Evolutionary conservation across 768 basidiomycete species (phyloP), one percentile per base, ranked within the genome.

Genomic region (Tulasnella sp.): DNA sequence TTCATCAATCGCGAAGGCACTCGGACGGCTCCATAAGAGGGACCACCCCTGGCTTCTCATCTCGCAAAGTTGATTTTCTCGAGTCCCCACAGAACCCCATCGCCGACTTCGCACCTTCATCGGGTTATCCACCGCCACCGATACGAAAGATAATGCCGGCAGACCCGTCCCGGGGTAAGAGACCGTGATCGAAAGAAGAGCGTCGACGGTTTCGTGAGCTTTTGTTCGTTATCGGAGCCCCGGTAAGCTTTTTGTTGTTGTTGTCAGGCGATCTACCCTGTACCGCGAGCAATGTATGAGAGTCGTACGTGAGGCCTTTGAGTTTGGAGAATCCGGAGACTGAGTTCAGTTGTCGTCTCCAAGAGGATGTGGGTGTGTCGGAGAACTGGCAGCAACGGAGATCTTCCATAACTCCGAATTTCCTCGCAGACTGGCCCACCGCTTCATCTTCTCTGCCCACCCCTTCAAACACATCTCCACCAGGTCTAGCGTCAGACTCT

Each of bases 1-100:
- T 64, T 64, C 58, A 64, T 64, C 58, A 64, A 64, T 64, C 58
- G 58, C 58, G 58, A 64, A 64, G 58, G 58, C 58, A 64, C 58
- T 64, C 58, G 58, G 58, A 64, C 58, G 58, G 58, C 58, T 34
- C 58, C 58, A 64, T 64, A 64, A 64, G 58, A 64, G 58, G 58
- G 58, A 64, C 58, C n/a, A n/a, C 58, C 58, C 58, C 31, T 64
- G 58, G 58, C 58, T 64, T 64, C 58, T 64, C 58, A 64, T 64
- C 58, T 22, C 29, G 31, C 29, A 64, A 17, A 22, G 19, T 49
- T 49, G 49, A n/a, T 7, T n/a, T 9, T 22, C 49, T 64, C 58
- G 29, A 64, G 58, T 64, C 25, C n/a, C 58, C 31, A 64, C 31
- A 64, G 58, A 64, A 64, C 58, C 58, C 58, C 58, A 49, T 49